Base-by-base conservation (phyloP, 169 alveolate species). In the Plasmodium gaboni region DNA sequence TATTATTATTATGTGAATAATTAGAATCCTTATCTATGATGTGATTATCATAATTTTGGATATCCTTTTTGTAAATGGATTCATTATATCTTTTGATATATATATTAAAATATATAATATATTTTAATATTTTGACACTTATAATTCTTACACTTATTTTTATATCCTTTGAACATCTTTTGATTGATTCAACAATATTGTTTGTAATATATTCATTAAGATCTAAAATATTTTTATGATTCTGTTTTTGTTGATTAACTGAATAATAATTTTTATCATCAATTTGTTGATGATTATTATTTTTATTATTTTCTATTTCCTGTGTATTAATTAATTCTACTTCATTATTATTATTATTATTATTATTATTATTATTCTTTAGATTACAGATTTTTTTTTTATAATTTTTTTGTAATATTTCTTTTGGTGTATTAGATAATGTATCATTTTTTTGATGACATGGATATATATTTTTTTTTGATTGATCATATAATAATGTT, bases 91-190 rank as follows among this genome's bases (percentile, higher is more conserved):
- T 86, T 63, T 48, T 69, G 17, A 65, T 74, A 53, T 86, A 86
- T 19, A 70, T 67, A 15, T 86, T 86, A 69, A 86, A 71, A 71
- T 86, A 86, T 19, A 86, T 32, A 48, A 86, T 60, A 48, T 86
- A 86, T 61, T 86, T 86, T 61, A 86, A 71, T 26, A 86, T 86
- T 63, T 86, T 86, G 1, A 86, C 92, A 22, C 87, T 72, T 13
- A 71, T 73, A 32, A 71, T 61, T 61, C 92, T 24, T 12, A 86
- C 85, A 32, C 87, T 67, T n/a, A 72, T 50, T 71, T 86, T 86
- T 24, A 86, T 72, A 51, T 86, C 92, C 57, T 86, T 86, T n/a
- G 92, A 70, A 53, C 87, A 71, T 13, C 92, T 46, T 57, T 55
- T 69, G 24, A 86, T 61, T 17, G 92, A 57, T n/a, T 86, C 86